Base-by-base conservation (phyloP, 768 basidiomycete species). In the Dioszegia crocea region DNA sequence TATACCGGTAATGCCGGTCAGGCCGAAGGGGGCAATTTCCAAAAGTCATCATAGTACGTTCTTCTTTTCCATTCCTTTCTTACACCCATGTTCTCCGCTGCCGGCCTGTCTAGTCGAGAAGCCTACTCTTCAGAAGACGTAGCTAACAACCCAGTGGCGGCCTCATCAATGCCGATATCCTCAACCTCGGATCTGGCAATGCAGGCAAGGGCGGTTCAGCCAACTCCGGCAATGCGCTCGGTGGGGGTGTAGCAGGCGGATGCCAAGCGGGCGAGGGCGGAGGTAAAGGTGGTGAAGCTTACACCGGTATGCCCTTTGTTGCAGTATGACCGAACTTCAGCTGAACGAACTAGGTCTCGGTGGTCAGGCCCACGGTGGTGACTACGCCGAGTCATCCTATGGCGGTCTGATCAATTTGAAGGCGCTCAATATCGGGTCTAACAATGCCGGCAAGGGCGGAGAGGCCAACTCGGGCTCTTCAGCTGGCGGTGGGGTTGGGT, bases 371-470 rank as follows among this genome's bases (percentile, higher is more conserved):
- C 54, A 59, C 41, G 69, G 69, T 47, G 69, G 69, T 2, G 54
- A 56, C 29, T 51, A 58, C 56, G 47, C 67, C 40, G 24, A 57
- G 23, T 36, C 38, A 12, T 52, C 60, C 10, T 56, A 47, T 39
- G 66, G 63, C 31, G 65, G 69, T n/a, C 57, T 71, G 16, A 33
- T 70, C 54, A 68, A 67, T 47, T 44, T 73, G 29, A 55, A 73
- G 52, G 61, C 63, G 4, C 63, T 73, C 47, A 73, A 73, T 45
- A 48, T 73, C 48, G 65, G 59, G 9, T 68, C 64, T 21, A 57
- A 58, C 44, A 73, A 73, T 43, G 71, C 66, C 16, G 71, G 71
- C 1, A 66, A 67, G 17, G 71, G 68, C 19, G 71, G 71, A 11
- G 47, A 46, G 4, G 68, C 68, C 36, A 60, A 61, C 31, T 69